Percentiles rank a stretch among this genome's conserved stretches.
Conservation (phyloP, 2,329 filamentous ascomycete species). For the Alternaria angustiovoidea region DNA sequence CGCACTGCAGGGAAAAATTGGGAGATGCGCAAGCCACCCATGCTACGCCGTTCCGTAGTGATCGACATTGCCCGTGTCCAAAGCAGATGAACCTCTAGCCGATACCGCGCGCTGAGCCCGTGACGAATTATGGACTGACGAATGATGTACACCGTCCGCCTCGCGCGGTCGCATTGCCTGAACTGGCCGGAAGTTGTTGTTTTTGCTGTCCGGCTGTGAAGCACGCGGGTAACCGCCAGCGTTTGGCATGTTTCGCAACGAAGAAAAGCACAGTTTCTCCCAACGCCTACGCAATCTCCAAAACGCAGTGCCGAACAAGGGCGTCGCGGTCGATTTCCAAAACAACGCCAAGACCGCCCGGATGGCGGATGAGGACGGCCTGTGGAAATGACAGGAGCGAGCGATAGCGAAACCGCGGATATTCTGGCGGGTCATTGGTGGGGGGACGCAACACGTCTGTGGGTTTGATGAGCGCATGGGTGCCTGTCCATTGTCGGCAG, state of each 20-base stretch:
- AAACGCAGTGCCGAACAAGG: conserved; percentile 31
- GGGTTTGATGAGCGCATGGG: conserved; percentile 50
- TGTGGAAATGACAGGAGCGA: conserved; percentile 47
- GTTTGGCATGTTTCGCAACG: conserved; percentile 47
- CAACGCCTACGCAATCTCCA: conserved; percentile 39
- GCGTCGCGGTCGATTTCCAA: conserved; percentile 37
- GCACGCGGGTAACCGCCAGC: conserved; percentile 46
- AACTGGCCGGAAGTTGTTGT: conserved; percentile 15
- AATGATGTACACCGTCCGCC: conserved; percentile 25
- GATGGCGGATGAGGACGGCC: conserved; percentile 30
- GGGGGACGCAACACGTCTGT: conserved; percentile 25
- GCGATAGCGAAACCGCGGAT: conserved; percentile 40
- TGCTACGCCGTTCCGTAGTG: conserved; percentile 29
- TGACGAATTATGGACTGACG: conserved; percentile 23
- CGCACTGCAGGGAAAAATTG: conserved; percentile 42
- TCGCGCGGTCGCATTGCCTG: conserved; percentile 27
- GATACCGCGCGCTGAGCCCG: conserved; percentile 21
- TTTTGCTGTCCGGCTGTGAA: conserved; percentile 28
- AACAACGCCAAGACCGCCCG: conserved; percentile 44
- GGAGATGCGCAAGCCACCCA: conserved; percentile 42
- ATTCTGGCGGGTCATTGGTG: conserved; percentile 41
- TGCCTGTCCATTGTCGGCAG: conserved; percentile 36
- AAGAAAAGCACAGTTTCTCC: conserved; percentile 19
- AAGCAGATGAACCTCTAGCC: conserved; percentile 32
- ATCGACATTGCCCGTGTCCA: conserved; percentile 36